phyloP scores from a whole-genome alignment of 805 yeast genomes.

The Wickerhamomyces alni region DNA sequence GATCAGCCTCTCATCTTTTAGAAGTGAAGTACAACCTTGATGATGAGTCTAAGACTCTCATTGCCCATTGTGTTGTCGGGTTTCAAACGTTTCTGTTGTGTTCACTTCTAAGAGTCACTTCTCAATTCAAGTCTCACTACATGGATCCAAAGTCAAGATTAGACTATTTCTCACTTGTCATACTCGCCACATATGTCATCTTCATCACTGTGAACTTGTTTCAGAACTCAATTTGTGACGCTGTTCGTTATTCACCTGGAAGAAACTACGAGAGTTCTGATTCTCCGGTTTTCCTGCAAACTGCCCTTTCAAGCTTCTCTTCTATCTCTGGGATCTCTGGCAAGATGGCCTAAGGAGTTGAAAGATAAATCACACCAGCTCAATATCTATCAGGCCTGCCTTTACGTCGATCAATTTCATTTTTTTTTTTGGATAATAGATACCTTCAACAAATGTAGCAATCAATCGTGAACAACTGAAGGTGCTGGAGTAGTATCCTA shows the following conservation, averaged over 20 bases:
- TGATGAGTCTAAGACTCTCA: background rate
- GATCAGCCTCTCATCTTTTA: background rate
- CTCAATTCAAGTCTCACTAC: constrained; percentile 1
- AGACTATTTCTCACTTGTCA: constrained; percentile 5
- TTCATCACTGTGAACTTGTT: constrained; percentile 1
- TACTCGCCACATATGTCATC: constrained; percentile 1
- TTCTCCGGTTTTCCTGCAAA: background rate
- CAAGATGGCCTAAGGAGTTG: no score
- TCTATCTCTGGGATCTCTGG: no score
- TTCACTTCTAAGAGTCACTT: constrained; percentile 2
- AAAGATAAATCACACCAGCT: no score
- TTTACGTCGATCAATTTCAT: no score
- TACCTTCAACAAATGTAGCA: no score
- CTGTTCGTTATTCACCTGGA: background rate
- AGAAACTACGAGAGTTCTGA: background rate
- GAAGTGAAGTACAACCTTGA: background rate
- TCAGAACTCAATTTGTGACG: background rate
- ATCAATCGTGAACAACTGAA: no score
- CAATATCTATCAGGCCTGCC: no score
- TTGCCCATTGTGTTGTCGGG: background rate
- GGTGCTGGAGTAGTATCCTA: no score
- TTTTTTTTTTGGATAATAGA: no score
- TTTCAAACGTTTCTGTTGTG: constrained; percentile 2
- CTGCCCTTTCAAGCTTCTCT: background rate
- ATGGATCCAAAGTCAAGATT: background rate